phyloP scores from a whole-genome alignment of 495 filamentous ascomycete genomes.

The Neurospora terricola region DNA sequence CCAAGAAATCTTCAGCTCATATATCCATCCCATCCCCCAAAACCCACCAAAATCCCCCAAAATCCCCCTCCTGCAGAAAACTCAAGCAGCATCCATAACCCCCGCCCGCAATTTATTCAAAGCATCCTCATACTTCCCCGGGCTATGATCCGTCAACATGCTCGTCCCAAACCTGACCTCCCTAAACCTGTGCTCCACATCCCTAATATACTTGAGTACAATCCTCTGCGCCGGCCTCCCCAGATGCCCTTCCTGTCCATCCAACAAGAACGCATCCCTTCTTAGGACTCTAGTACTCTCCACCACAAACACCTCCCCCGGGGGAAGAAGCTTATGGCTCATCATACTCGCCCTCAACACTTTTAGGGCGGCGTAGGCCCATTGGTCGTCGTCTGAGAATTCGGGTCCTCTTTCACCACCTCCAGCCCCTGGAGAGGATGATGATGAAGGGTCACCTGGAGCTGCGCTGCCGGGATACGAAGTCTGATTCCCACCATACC shows the following conservation, averaged over 20 bases:
- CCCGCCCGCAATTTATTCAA: conserved; percentile 29
- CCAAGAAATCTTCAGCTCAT: background rate
- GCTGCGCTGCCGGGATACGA: background rate
- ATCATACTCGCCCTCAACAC: conserved; percentile 58
- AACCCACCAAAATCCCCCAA: background rate
- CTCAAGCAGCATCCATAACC: conserved; percentile 12
- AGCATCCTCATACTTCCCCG: conserved; percentile 59
- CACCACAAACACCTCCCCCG: conserved; percentile 66
- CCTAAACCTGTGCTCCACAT: conserved; percentile 57
- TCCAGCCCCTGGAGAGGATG: background rate
- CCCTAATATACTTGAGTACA: conserved; percentile 53
- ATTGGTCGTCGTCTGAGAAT: conserved; percentile 50
- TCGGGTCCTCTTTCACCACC: background rate
- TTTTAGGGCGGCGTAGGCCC: conserved; percentile 61
- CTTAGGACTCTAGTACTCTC: conserved; percentile 53
- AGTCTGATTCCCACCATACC: conserved; percentile 28
- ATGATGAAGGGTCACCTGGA: background rate
- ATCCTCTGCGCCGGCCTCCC: conserved; percentile 55
- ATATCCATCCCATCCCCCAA: background rate
- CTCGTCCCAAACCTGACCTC: conserved; percentile 61
- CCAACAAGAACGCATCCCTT: conserved; percentile 41
- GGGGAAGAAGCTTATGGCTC: conserved; percentile 60
- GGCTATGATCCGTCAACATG: conserved; percentile 69
- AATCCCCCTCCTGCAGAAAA: background rate
- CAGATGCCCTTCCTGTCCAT: conserved; percentile 31